Evolutionary conservation across 1,284 basidiomycete species (phyloP).

Genomic region (Coniferiporia weirii): DNA sequence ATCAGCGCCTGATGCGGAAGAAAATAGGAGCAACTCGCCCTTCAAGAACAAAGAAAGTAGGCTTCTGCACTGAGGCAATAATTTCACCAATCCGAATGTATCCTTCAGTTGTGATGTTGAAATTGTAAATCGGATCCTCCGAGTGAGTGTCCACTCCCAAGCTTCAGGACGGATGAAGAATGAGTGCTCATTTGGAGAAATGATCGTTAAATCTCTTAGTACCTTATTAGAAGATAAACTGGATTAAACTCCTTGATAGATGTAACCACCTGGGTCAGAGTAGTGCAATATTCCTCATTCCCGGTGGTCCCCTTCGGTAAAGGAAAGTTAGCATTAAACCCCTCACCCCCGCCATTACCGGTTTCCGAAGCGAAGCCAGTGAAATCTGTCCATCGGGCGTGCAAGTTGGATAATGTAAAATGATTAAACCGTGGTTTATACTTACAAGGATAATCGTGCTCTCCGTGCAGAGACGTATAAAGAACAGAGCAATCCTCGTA

Average conservation of each 20-base stretch:
- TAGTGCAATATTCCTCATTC: slow-evolving; percentile 26
- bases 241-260: slow-evolving; percentile 26
- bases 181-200: neutral
- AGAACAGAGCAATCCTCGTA: slow-evolving; percentile 31
- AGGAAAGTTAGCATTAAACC: slow-evolving; percentile 31
- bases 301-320: slow-evolving; percentile 27
- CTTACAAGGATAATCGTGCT: slow-evolving; percentile 34
- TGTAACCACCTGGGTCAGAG: slow-evolving; percentile 23
- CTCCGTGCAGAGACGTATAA: slow-evolving; percentile 33
- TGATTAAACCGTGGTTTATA: neutral
- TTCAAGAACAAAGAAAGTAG: slow-evolving; percentile 34
- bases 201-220: neutral
- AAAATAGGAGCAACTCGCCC: slow-evolving; percentile 24
- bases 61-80: slow-evolving; percentile 25
- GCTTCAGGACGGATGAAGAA: slow-evolving; percentile 3
- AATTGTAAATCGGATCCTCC: slow-evolving; percentile 33
- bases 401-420: neutral
- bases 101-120: slow-evolving; percentile 28
- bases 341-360: slow-evolving; percentile 26
- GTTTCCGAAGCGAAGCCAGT: slow-evolving; percentile 30
- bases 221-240: slow-evolving; percentile 31
- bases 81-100: slow-evolving; percentile 29
- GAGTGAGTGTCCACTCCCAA: slow-evolving; percentile 35
- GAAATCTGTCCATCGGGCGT: slow-evolving; percentile 25
- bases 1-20: neutral